Base-by-base conservation (phyloP, 768 basidiomycete species). In the Zangia roseola region DNA sequence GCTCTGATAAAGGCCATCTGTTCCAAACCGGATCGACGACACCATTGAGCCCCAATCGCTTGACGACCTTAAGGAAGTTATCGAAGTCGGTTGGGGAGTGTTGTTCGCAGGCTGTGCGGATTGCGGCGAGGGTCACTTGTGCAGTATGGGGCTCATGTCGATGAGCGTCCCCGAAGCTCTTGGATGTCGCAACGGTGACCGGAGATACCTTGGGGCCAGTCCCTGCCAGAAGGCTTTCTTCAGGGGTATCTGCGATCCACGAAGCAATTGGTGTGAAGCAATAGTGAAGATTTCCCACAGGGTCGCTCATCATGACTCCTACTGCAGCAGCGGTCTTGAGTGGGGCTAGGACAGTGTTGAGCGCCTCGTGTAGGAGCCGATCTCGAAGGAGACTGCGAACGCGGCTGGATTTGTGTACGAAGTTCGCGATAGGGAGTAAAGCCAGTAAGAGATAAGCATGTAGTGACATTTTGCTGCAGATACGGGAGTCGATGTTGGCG, bases 1-100 rank as follows among this genome's bases (percentile, higher is more conserved):
- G 70, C 41, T 71, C 58, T 5, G 68, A 60, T 14, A 69, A 44
- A 9, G 60, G 35, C 68, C 67, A 74, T 45, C 71, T 61, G 2
- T 61, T 42, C 72, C 70, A 74, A 47, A n/a, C n/a, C n/a, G n/a
- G n/a, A n/a, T n/a, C n/a, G n/a, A n/a, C n/a, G n/a, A n/a, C n/a
- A n/a, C n/a, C 35, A 17, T 53, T 58, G 16, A 58, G 33, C 8
- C 17, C 8, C 17, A 39, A 33, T 9, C 6, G 20, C 25, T 44
- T 48, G 10, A 26, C 14, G 3, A 23, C 47, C 41, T 48, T 30
- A 2, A 48, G 21, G 12, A 51, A 51, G 13, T 33, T 40, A n/a
- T 45, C n/a, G 10, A 39, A 36, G 36, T 52, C 44, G 21, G 61
- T 35, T 9, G 36, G 23, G 9, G 25, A 13, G 30, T 40, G 14